phyloP scores from a whole-genome alignment of 176 grass and related monocot genomes.

The Oryza australiensis region DNA sequence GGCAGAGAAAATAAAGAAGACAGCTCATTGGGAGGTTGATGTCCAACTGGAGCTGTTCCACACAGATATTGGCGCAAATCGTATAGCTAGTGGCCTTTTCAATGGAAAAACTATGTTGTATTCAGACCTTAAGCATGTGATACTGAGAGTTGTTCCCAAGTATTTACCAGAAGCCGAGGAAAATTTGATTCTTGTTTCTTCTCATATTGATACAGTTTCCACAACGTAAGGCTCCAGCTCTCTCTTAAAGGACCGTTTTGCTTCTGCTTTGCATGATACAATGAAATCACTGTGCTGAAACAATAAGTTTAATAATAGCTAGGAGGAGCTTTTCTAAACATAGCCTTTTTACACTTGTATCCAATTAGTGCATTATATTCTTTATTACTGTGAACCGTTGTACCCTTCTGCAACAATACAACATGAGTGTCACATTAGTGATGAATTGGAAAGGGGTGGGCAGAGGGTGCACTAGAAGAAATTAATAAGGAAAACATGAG shows the following conservation, averaged over 20 bases:
- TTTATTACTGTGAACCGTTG: not conserved
- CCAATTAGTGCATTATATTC: not conserved
- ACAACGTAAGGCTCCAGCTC: slow-evolving; percentile 70
- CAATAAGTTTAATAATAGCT: not conserved
- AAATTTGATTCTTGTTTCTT: slow-evolving; percentile 92
- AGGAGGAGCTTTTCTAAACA: not conserved
- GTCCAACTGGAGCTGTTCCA: slow-evolving; percentile 96
- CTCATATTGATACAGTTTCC: slow-evolving; percentile 95
- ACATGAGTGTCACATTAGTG: slow-evolving; percentile 1
- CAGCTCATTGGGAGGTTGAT: slow-evolving; percentile 95
- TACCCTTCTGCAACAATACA: not conserved
- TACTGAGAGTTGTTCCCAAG: slow-evolving; percentile 90
- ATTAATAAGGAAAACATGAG: not conserved
- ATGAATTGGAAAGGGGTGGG: slow-evolving; percentile 3
- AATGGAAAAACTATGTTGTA: slow-evolving; percentile 91
- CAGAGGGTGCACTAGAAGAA: not conserved
- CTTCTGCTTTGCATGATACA: not conserved
- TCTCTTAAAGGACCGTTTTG: slow-evolving; percentile 12
- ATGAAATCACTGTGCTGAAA: slow-evolving; percentile 17
- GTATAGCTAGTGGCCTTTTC: slow-evolving; percentile 65
- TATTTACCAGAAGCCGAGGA: slow-evolving; percentile 83
- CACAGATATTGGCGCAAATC: slow-evolving; percentile 74
- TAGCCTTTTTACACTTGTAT: slow-evolving; percentile 17
- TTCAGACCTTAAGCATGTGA: slow-evolving; percentile 92
- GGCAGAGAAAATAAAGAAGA: slow-evolving; percentile 92